phyloP scores from a whole-genome alignment of 441 rosid species.

The Arabidopsis lyrata region DNA sequence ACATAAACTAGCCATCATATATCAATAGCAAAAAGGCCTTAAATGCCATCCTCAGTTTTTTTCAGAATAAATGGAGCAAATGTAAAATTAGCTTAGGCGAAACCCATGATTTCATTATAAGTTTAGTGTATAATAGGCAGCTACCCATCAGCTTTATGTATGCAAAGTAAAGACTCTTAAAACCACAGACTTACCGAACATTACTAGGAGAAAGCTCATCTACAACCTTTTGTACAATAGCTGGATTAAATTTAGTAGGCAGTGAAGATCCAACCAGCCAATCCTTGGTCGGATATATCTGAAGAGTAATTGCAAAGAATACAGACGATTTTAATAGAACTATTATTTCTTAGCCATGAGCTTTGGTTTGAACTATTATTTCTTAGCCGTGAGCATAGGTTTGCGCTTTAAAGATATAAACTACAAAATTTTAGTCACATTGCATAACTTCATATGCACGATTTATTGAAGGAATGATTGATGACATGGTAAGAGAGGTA shows the following conservation, averaged over 20 bases:
- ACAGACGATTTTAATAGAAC: constrained; percentile 1
- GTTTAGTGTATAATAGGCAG: neutral
- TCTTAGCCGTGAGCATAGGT: constrained; percentile 2
- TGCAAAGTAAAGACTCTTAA: constrained; percentile 9
- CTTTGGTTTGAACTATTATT: neutral
- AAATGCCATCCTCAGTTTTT: neutral
- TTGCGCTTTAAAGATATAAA: constrained; percentile 1
- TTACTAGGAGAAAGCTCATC: constrained; percentile 68
- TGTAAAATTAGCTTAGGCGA: neutral
- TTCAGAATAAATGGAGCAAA: constrained; percentile 7
- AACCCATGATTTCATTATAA: neutral
- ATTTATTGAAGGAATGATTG: neutral
- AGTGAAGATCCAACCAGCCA: constrained; percentile 86
- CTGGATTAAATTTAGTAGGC: constrained; percentile 74
- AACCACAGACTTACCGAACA: constrained; percentile 64
- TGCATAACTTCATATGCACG: constrained; percentile 1
- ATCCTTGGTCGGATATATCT: constrained; percentile 81
- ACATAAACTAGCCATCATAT: constrained; percentile 9
- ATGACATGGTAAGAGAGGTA: constrained; percentile 17
- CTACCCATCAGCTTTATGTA: constrained; percentile 5
- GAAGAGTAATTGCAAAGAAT: constrained; percentile 29
- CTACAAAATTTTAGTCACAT: constrained; percentile 10
- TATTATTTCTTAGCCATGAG: constrained; percentile 10
- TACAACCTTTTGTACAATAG: constrained; percentile 56
- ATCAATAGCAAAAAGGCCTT: neutral